Evolutionary conservation across 371 early-diverging fungal genomes (phyloP).

Genomic region (Smittium culicis): DNA sequence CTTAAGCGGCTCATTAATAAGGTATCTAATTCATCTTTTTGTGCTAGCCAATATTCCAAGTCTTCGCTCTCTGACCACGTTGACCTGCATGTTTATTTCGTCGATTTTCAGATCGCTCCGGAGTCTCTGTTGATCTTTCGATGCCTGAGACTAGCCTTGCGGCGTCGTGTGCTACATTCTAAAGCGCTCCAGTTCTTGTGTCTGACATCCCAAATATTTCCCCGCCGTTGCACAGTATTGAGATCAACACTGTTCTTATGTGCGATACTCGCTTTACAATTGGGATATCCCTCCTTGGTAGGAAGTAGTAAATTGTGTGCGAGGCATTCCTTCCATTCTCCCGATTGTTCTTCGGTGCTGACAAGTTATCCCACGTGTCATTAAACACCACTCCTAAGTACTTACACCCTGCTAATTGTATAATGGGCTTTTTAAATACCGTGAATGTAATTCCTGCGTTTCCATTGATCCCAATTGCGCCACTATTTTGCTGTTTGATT

Average conservation of each 20-base stretch:
- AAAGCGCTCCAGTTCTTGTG: neutral
- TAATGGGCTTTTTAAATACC: neutral
- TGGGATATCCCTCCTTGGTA: neutral
- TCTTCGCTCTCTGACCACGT: neutral
- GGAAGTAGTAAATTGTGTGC: neutral
- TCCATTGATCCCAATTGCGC: neutral
- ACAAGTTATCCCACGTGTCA: neutral
- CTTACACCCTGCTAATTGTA: neutral
- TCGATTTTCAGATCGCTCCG: neutral
- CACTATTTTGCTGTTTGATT: neutral
- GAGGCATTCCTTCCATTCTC: neutral
- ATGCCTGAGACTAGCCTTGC: neutral
- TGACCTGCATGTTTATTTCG: neutral
- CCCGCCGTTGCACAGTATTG: neutral
- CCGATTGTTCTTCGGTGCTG: neutral
- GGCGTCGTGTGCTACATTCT: neutral
- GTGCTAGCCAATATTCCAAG: neutral
- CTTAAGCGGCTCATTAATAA: neutral
- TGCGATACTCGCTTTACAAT: neutral
- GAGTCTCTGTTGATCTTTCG: neutral
- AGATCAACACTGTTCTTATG: neutral
- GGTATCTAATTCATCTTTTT: neutral
- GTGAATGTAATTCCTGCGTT: neutral
- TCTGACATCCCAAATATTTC: neutral
- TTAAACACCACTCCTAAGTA: neutral